phyloP scores from a whole-genome alignment of 129 eudicot genomes.

The Cynara cardunculus region DNA sequence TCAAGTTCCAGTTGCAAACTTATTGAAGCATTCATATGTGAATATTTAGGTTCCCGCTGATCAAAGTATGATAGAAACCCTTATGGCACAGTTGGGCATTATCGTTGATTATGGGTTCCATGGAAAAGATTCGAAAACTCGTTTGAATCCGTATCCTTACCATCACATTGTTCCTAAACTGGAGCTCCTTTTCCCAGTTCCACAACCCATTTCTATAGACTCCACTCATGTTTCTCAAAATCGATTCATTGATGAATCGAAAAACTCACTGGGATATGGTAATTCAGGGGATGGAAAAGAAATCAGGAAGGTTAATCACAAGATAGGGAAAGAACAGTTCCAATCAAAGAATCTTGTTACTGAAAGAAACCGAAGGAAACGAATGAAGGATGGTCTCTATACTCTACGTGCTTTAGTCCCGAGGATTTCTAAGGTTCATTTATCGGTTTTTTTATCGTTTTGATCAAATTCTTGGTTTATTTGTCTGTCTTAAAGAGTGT shows the following conservation, averaged over 20 bases:
- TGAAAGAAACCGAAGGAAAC: slow-evolving; percentile 68
- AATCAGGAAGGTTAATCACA: slow-evolving; percentile 21
- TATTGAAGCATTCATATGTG: background rate
- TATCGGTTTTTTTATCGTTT: background rate
- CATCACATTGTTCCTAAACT: slow-evolving; percentile 5
- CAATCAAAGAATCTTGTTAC: slow-evolving; percentile 66
- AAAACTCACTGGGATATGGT: background rate
- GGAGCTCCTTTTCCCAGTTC: slow-evolving; percentile 17
- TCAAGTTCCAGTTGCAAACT: too few species aligned
- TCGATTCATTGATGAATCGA: slow-evolving; percentile 21
- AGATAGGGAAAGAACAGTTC: slow-evolving; percentile 27
- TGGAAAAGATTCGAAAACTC: slow-evolving; percentile 3
- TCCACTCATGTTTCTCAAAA: slow-evolving; percentile 12
- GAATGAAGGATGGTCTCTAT: slow-evolving; percentile 56
- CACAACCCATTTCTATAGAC: slow-evolving; percentile 17
- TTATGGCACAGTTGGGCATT: slow-evolving; percentile 32
- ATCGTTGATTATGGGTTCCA: slow-evolving; percentile 24
- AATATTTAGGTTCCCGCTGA: slow-evolving; percentile 50
- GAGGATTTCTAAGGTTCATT: slow-evolving; percentile 63
- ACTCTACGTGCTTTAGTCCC: slow-evolving; percentile 81
- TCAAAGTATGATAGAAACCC: slow-evolving; percentile 41
- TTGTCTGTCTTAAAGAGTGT: background rate
- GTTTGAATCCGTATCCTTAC: slow-evolving; percentile 15
- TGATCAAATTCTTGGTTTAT: background rate
- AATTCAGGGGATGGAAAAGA: slow-evolving; percentile 16